Evolutionary conservation across 352 stramenopile species (phyloP), one percentile per base, ranked within the genome.

Genomic region (Pythium periplocum): DNA sequence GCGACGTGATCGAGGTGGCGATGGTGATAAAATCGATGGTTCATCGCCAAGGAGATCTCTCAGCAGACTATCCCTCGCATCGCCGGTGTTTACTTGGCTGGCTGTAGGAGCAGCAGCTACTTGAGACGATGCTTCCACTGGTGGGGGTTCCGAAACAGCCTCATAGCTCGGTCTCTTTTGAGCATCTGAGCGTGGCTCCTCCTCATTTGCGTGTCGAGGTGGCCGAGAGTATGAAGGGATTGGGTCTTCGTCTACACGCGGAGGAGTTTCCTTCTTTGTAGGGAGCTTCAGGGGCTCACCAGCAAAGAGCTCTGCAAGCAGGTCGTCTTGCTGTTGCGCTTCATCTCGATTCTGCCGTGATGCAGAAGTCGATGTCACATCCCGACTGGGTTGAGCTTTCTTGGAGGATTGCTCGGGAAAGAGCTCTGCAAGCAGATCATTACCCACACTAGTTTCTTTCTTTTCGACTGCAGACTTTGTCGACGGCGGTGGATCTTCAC

Each of bases 41-140:
- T 26, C 17, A 17, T 74, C 70, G 0, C 62, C 52, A 2, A 88
- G 50, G 36, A 88, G 37, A 42, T 85, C 78, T 56, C 74, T 75
- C 2, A 88, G 55, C 10, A 88, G 41, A 59, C 64, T 83, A 36
- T 85, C 78, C 26, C 68, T 61, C 12, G 78, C 68, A 26, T 26
- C 17, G 17, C 17, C 17, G 17, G 17, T 26, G 17, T 26, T 26
- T 26, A 0, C 17, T 26, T 26, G 17, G 17, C 17, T 26, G 17
- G 17, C 17, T 26, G 17, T 26, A 26, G 17, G 17, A 26, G 17
- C 17, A 0, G 17, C 17, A 26, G 17, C 17, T 26, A 26, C 17
- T 26, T 26, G 17, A 26, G 17, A 26, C 17, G 17, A 26, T 26
- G 17, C 17, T 26, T 26, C 0, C 17, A 26, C 17, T 26, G 17